A percentile compares a stretch with the other conserved stretches of the same genome.
phyloP scores from a whole-genome alignment of 257 asterid species.

The Nicotiana knightiana region DNA sequence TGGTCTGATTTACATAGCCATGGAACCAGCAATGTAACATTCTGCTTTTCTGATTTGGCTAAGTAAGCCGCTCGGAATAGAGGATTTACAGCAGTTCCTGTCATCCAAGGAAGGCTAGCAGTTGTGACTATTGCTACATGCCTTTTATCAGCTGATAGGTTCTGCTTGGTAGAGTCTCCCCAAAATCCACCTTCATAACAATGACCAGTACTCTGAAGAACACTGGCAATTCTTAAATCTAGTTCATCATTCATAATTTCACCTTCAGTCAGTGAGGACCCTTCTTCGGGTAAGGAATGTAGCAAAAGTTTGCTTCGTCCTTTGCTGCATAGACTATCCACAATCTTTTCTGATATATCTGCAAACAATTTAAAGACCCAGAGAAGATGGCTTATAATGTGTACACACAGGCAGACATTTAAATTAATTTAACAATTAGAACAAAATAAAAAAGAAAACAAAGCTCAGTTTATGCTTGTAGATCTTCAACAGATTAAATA shows the following conservation, averaged over 20 bases:
- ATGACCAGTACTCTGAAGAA: constrained; percentile 92
- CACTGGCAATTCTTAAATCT: constrained; percentile 89
- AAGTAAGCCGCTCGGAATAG: constrained; percentile 95
- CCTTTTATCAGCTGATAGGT: constrained; percentile 55
- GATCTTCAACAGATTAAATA: neutral
- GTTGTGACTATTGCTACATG: constrained; percentile 97
- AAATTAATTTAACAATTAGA: neutral
- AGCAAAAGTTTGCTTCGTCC: constrained; percentile 59
- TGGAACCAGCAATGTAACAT: constrained; percentile 92
- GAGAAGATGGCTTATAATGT: neutral
- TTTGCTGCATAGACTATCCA: constrained; percentile 86
- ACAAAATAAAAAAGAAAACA: neutral
- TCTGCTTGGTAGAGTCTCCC: constrained; percentile 53
- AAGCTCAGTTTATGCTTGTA: neutral
- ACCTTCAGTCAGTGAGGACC: constrained; percentile 57
- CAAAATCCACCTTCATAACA: constrained; percentile 84
- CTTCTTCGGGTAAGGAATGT: constrained; percentile 63
- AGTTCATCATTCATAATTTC: constrained; percentile 63
- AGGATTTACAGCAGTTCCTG: constrained; percentile 98
- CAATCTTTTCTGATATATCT: constrained; percentile 90
- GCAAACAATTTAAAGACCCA: constrained; percentile 20
- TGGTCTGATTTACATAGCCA: constrained; percentile 98
- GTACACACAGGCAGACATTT: neutral
- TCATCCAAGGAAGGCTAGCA: constrained; percentile 99
- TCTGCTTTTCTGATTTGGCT: constrained; percentile 75